phyloP scores from a whole-genome alignment of 352 stramenopile genomes.

The Pythium graminicola region DNA sequence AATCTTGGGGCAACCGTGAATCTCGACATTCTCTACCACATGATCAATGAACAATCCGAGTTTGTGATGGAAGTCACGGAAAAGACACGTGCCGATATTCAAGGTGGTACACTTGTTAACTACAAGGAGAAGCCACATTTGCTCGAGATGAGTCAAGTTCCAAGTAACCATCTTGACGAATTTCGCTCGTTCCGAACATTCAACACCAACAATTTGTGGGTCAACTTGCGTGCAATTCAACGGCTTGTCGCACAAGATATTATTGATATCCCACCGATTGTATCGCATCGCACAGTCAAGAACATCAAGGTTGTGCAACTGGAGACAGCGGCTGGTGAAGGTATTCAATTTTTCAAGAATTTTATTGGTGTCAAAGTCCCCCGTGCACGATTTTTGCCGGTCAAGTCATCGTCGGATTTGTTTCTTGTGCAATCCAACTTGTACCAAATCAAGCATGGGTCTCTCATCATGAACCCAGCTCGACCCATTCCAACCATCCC shows the following conservation, averaged over 20 bases:
- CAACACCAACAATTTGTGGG: conserved; percentile 99
- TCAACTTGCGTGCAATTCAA: conserved; percentile 96
- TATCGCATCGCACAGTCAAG: conserved; percentile 93
- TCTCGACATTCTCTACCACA: conserved; percentile 97
- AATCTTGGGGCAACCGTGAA: conserved; percentile 98
- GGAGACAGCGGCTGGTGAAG: conserved; percentile 96
- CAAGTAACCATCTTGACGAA: conserved; percentile 90
- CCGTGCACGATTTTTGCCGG: conserved; percentile 95
- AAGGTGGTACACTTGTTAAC: conserved; percentile 86
- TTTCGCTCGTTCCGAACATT: conserved; percentile 97
- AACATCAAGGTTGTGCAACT: conserved; percentile 93
- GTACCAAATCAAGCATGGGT: conserved; percentile 91
- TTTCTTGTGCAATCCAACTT: conserved; percentile 92
- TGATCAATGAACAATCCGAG: conserved; percentile 94
- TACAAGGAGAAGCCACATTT: conserved; percentile 93
- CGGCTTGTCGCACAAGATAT: conserved; percentile 93
- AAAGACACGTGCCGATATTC: conserved; percentile 88
- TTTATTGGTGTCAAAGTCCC: conserved; percentile 95
- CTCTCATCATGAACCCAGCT: conserved; percentile 82
- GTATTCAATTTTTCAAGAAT: conserved; percentile 98
- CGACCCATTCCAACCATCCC: conserved; percentile 81
- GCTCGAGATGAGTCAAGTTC: conserved; percentile 96
- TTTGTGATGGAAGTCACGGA: conserved; percentile 99
- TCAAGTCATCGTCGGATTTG: conserved; percentile 99
- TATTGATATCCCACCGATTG: conserved; percentile 96